Percentiles rank a stretch among this genome's conserved stretches.
Evolutionary conservation across 495 filamentous ascomycete genomes (phyloP).

Genomic region (Hypoxylon fragiforme): DNA sequence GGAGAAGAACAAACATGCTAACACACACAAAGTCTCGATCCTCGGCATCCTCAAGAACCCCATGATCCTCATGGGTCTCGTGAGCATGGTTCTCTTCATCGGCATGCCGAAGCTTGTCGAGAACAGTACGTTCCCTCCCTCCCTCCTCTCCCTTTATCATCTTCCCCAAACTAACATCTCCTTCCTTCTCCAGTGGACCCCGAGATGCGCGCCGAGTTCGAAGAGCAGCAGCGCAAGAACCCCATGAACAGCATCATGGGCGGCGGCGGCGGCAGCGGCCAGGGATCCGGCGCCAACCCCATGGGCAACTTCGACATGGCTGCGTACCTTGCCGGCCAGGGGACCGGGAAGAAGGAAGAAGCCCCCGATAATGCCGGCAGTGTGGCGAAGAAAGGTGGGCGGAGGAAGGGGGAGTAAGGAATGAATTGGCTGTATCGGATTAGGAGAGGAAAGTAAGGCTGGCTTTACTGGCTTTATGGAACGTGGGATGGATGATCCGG

Average conservation of each 20-base stretch:
- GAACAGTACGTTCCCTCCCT: slow-evolving; percentile 70
- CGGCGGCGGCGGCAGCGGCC: too few species aligned
- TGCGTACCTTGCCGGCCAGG: slow-evolving; percentile 70
- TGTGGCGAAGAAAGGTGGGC: slow-evolving; percentile 30
- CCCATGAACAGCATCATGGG: slow-evolving; percentile 58
- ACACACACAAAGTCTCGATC: slow-evolving; percentile 44
- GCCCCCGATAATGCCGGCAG: slow-evolving; percentile 32
- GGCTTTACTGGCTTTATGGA: too few species aligned
- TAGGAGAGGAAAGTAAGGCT: too few species aligned
- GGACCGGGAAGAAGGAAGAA: slow-evolving; percentile 32
- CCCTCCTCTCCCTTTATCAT: neutral
- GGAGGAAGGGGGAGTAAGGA: slow-evolving; percentile 36
- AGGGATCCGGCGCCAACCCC: slow-evolving; percentile 45
- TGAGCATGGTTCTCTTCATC: slow-evolving; percentile 77
- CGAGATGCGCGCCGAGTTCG: slow-evolving; percentile 88
- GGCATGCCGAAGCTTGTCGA: slow-evolving; percentile 94
- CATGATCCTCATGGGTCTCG: slow-evolving; percentile 88
- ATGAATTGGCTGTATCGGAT: too few species aligned
- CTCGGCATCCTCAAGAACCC: slow-evolving; percentile 83
- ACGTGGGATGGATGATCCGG: too few species aligned
- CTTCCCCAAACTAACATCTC: neutral
- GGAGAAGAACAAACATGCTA: too few species aligned
- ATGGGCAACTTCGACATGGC: slow-evolving; percentile 84
- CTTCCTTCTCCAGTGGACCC: slow-evolving; percentile 75
- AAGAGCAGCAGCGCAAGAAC: slow-evolving; percentile 79